phyloP scores from a whole-genome alignment of 2,329 filamentous ascomycete genomes.

The Trichoderma koningii region DNA sequence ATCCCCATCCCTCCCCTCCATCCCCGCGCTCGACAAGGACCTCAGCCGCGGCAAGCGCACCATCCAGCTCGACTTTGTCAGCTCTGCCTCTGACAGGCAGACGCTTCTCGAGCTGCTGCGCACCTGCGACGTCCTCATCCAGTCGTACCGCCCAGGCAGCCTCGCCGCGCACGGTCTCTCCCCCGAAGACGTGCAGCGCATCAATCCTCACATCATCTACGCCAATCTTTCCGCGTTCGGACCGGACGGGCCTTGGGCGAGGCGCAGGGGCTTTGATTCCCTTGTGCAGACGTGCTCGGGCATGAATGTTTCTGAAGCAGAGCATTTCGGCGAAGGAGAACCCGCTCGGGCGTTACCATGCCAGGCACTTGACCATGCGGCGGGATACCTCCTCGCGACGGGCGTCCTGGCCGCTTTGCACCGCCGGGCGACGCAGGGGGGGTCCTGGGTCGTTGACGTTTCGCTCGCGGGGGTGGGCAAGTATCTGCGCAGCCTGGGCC shows the following conservation, averaged over 20 bases:
- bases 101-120: constrained; percentile 58
- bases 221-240: constrained; percentile 59
- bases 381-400: constrained; percentile 57
- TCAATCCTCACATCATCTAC: constrained; percentile 50
- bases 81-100: constrained; percentile 49
- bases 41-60: constrained; percentile 68
- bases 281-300: constrained; percentile 55
- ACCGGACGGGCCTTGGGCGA: constrained; percentile 44
- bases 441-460: constrained; percentile 54
- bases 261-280: constrained; percentile 56
- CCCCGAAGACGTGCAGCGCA: constrained; percentile 39
- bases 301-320: constrained; percentile 58
- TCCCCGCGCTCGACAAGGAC: constrained; percentile 67
- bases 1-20: constrained; percentile 62
- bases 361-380: constrained; percentile 59
- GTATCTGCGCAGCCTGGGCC: constrained; percentile 57
- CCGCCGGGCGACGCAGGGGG: constrained; percentile 38
- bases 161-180: constrained; percentile 47
- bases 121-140: constrained; percentile 62
- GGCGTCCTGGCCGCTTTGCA: constrained; percentile 56
- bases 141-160: constrained; percentile 64
- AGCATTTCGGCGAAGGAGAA: constrained; percentile 45
- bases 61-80: constrained; percentile 57
- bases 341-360: constrained; percentile 50
- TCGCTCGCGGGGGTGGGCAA: constrained; percentile 58